Evolutionary conservation across 2,329 filamentous ascomycete species (phyloP).

Genomic region (Talaromyces sp.): DNA sequence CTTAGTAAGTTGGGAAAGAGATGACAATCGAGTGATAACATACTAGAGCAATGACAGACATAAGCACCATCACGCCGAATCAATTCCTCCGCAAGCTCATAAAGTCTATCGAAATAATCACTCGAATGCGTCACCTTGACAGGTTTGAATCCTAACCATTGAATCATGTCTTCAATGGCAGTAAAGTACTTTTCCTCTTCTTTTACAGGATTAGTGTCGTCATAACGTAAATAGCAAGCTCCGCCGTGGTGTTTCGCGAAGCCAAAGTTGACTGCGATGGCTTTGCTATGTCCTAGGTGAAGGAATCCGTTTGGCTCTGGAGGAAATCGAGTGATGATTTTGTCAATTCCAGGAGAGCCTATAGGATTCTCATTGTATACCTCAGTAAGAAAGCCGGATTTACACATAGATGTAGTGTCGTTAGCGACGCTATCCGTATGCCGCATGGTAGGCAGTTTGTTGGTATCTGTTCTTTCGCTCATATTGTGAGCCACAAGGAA

Average conservation of each 20-base stretch:
- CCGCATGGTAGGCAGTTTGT: not conserved
- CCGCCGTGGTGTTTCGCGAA: slow-evolving; percentile 84
- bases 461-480: not conserved
- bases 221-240: slow-evolving; percentile 69
- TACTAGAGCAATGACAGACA: slow-evolving; percentile 78
- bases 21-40: slow-evolving; percentile 25
- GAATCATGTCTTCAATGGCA: slow-evolving; percentile 82
- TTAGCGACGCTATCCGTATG: too few species aligned
- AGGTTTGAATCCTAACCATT: slow-evolving; percentile 82
- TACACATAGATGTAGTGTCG: slow-evolving; percentile 60
- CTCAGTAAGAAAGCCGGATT: slow-evolving; percentile 69
- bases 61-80: slow-evolving; percentile 68
- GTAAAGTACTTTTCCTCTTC: slow-evolving; percentile 87
- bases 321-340: slow-evolving; percentile 66
- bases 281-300: slow-evolving; percentile 91
- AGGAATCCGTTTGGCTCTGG: slow-evolving; percentile 75
- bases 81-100: slow-evolving; percentile 82
- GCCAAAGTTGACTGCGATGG: slow-evolving; percentile 93
- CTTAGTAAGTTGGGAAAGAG: slow-evolving; percentile 32
- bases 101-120: slow-evolving; percentile 84
- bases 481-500: not conserved
- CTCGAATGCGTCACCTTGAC: slow-evolving; percentile 78
- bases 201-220: slow-evolving; percentile 92
- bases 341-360: slow-evolving; percentile 21
- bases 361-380: slow-evolving; percentile 65